Base-by-base conservation (phyloP, 441 rosid genomes). In the Erodium moschatum region DNA sequence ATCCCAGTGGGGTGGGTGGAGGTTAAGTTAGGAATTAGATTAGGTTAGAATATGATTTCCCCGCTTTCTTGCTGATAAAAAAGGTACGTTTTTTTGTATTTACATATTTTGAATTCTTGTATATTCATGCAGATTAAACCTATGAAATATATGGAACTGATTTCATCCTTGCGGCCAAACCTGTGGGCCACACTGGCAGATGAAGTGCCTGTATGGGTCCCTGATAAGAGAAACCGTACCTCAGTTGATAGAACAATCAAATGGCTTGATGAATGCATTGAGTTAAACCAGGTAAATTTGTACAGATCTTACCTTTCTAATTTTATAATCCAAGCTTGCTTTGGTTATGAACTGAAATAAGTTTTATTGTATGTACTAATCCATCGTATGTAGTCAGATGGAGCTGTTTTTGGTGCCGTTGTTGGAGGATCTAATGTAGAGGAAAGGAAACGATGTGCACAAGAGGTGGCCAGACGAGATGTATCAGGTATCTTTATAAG, bases 211-310 rank as follows among this genome's bases (percentile, higher is more conserved):
- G 85, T 82, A 5, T 85, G 87, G 89, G 92, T 79, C 18, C 77
- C 89, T 60, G 77, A 77, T 40, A 84, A 84, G 66, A 85, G 96
- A 76, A 85, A 85, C 75, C 74, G 15, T 70, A 70, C 70, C 70
- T 85, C 92, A 0, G 92, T 89, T 21, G 88, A 85, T 75, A 82
- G 96, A 50, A 89, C 90, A 35, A 10, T 89, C 67, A 84, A 76
- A 66, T 89, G 96, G 96, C 87, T 89, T 19, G 92, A 89, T 70
- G 87, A 84, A 54, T 89, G 96, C 85, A 72, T 89, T 21, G 72
- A 77, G 0, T 60, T 67, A 68, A 79, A 71, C 77, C 82, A 80
- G 73, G 96, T 85, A 81, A 74, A 38, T 21, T 13, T 60, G 64
- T 60, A 60, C 13, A 60, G 29, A 11, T 21, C 64, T 11, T 60